These are phyloP conservation scores for Talaromyces sp. DNA, from an alignment of 2,329 filamentous ascomycete genomes.

Conservation along the genomic window DNA sequence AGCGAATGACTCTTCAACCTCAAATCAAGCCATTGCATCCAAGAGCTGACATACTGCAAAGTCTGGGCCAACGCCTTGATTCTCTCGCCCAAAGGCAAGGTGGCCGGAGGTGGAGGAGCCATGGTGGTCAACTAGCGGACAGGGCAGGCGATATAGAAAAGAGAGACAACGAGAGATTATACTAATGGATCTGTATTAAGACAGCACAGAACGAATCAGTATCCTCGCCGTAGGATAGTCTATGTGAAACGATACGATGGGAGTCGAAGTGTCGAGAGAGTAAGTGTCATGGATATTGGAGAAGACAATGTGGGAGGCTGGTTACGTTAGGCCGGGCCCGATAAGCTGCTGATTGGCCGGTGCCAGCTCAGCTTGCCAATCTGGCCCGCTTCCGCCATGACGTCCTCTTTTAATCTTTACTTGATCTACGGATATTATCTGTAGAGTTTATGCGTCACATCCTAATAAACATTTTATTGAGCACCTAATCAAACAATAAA, in stretches of 20 bases:
- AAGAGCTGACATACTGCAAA: constrained; percentile 68
- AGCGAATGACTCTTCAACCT: background rate
- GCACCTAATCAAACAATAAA: constrained; percentile 24
- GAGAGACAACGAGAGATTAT: background rate
- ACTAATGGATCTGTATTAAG: background rate
- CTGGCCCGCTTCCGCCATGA: constrained; percentile 18
- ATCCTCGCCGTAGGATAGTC: background rate
- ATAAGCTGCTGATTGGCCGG: constrained; percentile 20
- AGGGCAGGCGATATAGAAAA: background rate
- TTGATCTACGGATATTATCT: no score
- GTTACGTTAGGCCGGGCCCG: constrained; percentile 5
- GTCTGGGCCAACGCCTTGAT: constrained; percentile 79
- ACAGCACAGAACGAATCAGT: background rate
- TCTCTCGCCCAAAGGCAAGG: constrained; percentile 70
- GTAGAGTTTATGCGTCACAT: background rate
- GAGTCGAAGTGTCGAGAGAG: background rate
- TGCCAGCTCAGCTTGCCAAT: constrained; percentile 9
- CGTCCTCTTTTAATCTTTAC: constrained; percentile 7
- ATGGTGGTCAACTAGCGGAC: constrained; percentile 41
- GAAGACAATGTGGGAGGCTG: constrained; percentile 16
- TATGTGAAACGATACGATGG: constrained; percentile 2
- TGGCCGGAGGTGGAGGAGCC: constrained; percentile 72
- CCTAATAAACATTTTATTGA: constrained; percentile 21
- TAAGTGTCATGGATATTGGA: background rate
- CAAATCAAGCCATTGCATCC: background rate